Evolutionary conservation across 2,329 filamentous ascomycete species (phyloP).

Genomic region (Chaetoscypha palmicola): DNA sequence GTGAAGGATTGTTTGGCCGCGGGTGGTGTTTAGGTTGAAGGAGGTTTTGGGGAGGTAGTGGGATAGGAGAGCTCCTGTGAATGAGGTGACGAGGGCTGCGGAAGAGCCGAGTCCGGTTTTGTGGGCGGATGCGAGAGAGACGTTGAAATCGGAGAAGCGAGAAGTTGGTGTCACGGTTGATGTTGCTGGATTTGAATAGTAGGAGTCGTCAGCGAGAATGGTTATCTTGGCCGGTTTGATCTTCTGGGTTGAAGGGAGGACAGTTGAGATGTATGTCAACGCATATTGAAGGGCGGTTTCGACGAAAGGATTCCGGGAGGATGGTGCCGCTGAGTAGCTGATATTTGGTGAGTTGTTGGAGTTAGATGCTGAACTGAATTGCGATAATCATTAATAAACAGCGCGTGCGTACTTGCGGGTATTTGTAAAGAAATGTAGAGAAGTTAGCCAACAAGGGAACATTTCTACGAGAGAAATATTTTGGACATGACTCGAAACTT

Average conservation of each 20-base stretch:
- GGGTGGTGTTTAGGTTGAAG: slow-evolving; percentile 50
- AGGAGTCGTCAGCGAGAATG: slow-evolving; percentile 91
- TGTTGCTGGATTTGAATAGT: slow-evolving; percentile 70
- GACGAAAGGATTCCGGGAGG: slow-evolving; percentile 73
- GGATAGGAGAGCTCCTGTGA: slow-evolving; percentile 69
- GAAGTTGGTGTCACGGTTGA: slow-evolving; percentile 28
- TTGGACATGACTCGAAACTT: too few relatives aligned
- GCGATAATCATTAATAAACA: not conserved
- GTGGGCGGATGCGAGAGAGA: slow-evolving; percentile 70
- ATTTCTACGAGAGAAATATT: too few relatives aligned
- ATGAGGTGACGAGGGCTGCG: slow-evolving; percentile 83
- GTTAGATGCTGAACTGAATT: not conserved
- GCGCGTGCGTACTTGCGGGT: not conserved
- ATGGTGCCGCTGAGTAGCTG: slow-evolving; percentile 32
- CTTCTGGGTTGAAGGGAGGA: slow-evolving; percentile 32
- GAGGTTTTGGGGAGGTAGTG: slow-evolving; percentile 58
- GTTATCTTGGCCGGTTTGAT: slow-evolving; percentile 68
- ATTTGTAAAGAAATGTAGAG: too few relatives aligned
- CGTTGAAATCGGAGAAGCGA: slow-evolving; percentile 68
- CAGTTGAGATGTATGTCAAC: slow-evolving; percentile 65
- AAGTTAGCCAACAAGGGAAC: too few relatives aligned
- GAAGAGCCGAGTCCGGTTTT: slow-evolving; percentile 96
- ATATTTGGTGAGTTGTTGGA: slow-evolving; percentile 7
- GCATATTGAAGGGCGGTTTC: slow-evolving; percentile 85
- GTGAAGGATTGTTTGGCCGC: slow-evolving; percentile 61